These are phyloP conservation scores for Zygosaccharomyces bailii DNA, from an alignment of 805 yeast species.

Conservation along the genomic window DNA sequence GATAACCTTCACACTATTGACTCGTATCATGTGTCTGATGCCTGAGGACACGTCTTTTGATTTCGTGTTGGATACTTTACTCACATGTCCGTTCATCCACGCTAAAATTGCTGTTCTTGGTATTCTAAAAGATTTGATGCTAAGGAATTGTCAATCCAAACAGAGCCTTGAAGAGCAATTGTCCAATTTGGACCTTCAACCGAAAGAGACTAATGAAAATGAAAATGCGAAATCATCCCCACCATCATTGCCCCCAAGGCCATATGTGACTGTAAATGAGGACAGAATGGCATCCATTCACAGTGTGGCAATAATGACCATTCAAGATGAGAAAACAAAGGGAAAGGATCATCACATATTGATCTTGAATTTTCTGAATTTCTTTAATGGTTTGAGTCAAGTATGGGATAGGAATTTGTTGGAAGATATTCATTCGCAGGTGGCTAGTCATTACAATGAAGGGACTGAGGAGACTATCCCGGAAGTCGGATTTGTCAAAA, in stretches of 20 bases:
- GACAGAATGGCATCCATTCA: conserved; percentile 42
- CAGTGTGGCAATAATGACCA: conserved; percentile 16
- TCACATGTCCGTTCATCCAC: conserved; percentile 60
- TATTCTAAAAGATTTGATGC: conserved; percentile 63
- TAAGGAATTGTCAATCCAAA: conserved; percentile 32
- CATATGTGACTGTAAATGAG: conserved; percentile 42
- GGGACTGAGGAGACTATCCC: conserved; percentile 19
- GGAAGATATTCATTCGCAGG: conserved; percentile 32
- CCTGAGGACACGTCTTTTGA: conserved; percentile 55
- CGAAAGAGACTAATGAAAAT: conserved; percentile 1
- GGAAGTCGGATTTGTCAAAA: conserved; percentile 29
- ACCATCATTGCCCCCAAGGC: conserved; percentile 21
- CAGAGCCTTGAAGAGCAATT: conserved; percentile 9
- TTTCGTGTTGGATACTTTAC: conserved; percentile 61
- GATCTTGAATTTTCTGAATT: conserved; percentile 55
- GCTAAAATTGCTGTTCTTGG: conserved; percentile 59
- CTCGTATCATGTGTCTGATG: conserved; percentile 56
- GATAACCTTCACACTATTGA: conserved; percentile 57
- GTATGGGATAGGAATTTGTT: conserved; percentile 35
- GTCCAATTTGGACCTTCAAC: conserved; percentile 8
- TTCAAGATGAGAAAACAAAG: conserved; percentile 25
- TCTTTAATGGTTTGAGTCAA: conserved; percentile 40
- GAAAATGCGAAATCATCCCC: conserved; percentile 7
- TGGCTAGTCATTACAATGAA: conserved; percentile 27
- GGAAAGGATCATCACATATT: conserved; percentile 17